Evolutionary conservation across 2,329 filamentous ascomycete species (phyloP).

Genomic region (Fusarium verrucosum): DNA sequence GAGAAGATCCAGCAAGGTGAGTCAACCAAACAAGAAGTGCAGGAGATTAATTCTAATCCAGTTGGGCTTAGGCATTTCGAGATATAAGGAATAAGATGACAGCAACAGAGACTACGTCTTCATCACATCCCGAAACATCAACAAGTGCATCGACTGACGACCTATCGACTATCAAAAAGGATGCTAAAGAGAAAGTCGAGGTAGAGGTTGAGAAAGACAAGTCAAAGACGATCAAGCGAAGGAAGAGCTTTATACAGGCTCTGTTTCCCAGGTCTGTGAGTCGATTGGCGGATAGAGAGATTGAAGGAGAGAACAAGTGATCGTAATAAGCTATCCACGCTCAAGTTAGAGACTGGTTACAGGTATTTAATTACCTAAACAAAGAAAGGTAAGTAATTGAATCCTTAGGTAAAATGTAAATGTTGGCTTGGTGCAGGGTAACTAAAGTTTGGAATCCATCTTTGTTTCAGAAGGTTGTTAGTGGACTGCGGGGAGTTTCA

Average conservation of each 20-base stretch:
- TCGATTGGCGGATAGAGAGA: not conserved
- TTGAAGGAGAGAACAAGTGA: not conserved
- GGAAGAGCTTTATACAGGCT: conserved; percentile 59
- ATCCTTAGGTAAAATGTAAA: not conserved
- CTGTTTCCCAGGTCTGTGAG: conserved; percentile 48
- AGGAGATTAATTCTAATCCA: not conserved
- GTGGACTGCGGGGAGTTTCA: conserved; percentile 12
- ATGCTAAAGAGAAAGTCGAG: not conserved
- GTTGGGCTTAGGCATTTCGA: conserved; percentile 10
- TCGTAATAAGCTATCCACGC: no score
- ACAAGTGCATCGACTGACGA: not conserved
- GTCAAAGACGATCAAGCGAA: conserved; percentile 46
- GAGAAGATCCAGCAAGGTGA: conserved; percentile 33
- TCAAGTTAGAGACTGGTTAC: no score
- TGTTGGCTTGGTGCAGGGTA: not conserved
- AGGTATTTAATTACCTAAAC: no score
- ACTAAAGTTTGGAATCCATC: not conserved
- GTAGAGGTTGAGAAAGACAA: not conserved
- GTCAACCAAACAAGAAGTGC: not conserved
- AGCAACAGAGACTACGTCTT: not conserved
- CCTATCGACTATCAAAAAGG: not conserved
- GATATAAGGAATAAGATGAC: conserved; percentile 3
- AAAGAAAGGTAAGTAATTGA: no score
- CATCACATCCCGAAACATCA: not conserved
- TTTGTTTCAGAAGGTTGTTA: conserved; percentile 2